A percentile compares a stretch with the other conserved stretches of the same genome.
These are phyloP conservation scores for Penicillium sp. DNA, from an alignment of 2,329 filamentous ascomycete species.

Conservation along the genomic window DNA sequence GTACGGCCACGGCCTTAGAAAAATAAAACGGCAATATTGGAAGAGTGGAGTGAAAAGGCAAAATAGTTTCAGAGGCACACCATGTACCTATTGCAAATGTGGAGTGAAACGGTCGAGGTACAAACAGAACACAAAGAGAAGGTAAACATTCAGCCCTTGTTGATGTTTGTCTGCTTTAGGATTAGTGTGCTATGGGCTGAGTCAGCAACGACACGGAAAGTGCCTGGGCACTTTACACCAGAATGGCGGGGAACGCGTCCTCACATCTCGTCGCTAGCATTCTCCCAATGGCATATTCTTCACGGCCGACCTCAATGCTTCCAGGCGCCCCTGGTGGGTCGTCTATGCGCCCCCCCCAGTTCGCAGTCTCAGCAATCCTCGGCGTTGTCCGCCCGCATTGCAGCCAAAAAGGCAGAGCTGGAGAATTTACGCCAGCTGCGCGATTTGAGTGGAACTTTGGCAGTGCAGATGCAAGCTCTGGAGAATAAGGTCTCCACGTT, in stretches of 20 bases:
- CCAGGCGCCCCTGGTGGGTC: slow-evolving; percentile 28
- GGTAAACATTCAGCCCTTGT: slow-evolving; percentile 29
- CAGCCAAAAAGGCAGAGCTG: slow-evolving; percentile 64
- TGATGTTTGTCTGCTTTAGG: slow-evolving; percentile 41
- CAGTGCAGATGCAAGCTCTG: slow-evolving; percentile 64
- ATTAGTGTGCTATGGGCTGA: slow-evolving; percentile 22
- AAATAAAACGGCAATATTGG: background rate
- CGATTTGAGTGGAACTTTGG: slow-evolving; percentile 62
- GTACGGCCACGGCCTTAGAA: slow-evolving; percentile 5
- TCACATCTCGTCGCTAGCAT: background rate
- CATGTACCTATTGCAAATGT: background rate
- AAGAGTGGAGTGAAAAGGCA: background rate
- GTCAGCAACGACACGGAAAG: slow-evolving; percentile 4
- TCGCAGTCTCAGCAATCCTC: slow-evolving; percentile 54
- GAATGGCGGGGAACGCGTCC: background rate
- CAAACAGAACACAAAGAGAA: background rate
- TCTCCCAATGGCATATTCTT: slow-evolving; percentile 39
- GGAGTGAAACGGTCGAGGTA: slow-evolving; percentile 8
- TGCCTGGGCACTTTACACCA: background rate
- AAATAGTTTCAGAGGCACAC: background rate
- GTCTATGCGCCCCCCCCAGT: slow-evolving; percentile 33
- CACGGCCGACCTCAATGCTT: slow-evolving; percentile 38
- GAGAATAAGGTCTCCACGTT: slow-evolving; percentile 63
- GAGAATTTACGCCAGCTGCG: slow-evolving; percentile 64
- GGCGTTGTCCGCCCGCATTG: slow-evolving; percentile 61